Evolutionary conservation across 1,139 yeast genomes (phyloP).

Genomic region (Protomyces lactucae-debilis): DNA sequence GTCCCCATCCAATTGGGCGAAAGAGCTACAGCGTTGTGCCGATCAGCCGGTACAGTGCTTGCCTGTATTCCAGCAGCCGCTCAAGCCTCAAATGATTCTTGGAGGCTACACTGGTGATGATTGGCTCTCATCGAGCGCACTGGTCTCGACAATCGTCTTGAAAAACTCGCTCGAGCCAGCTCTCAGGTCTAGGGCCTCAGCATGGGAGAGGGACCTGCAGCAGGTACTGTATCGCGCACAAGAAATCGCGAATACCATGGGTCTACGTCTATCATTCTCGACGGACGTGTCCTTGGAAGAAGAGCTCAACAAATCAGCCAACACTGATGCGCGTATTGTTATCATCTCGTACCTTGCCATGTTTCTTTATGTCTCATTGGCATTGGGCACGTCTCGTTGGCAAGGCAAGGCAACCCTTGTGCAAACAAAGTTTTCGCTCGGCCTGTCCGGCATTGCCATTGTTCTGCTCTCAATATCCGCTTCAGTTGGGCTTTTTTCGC

Average conservation of each 20-base stretch:
- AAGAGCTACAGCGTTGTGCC: conserved; percentile 56
- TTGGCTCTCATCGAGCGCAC: conserved; percentile 59
- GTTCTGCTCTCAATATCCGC: conserved; percentile 74
- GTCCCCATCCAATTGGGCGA: conserved; percentile 52
- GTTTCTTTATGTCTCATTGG: conserved; percentile 83
- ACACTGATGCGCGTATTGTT: conserved; percentile 69
- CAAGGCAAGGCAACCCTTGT: conserved; percentile 42
- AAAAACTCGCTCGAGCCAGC: conserved; percentile 46
- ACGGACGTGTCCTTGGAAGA: conserved; percentile 80
- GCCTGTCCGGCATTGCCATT: conserved; percentile 72
- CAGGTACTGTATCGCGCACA: conserved; percentile 49
- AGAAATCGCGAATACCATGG: conserved; percentile 43
- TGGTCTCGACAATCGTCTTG: conserved; percentile 66
- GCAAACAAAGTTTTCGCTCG: conserved; percentile 66
- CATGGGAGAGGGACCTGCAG: conserved; percentile 66
- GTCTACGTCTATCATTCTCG: conserved; percentile 63
- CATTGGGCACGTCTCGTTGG: conserved; percentile 51
- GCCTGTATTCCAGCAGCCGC: conserved; percentile 87
- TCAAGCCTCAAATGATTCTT: conserved; percentile 65
- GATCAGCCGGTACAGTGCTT: conserved; percentile 81
- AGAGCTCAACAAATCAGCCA: conserved; percentile 75
- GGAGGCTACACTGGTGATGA: conserved; percentile 46
- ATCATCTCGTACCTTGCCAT: conserved; percentile 73
- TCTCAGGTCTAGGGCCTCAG: conserved; percentile 46
- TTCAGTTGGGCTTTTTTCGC: conserved; percentile 73